Base-by-base conservation (phyloP, 768 basidiomycete species). In the Hygrocybe punicea region DNA sequence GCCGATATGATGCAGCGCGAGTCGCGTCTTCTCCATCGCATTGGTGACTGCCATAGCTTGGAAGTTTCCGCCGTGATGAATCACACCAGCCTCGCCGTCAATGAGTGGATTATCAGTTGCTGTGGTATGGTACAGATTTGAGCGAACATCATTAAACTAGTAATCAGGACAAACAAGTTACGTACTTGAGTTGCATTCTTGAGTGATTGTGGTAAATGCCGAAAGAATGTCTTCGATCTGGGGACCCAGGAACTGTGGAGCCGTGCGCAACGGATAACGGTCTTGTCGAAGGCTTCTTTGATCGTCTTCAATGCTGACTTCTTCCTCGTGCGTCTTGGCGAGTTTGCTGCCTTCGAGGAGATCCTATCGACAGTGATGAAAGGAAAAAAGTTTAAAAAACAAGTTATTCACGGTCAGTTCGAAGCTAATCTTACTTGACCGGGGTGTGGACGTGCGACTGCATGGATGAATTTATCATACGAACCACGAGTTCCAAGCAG, bases 31-130 rank as follows among this genome's bases (percentile, higher is more conserved):
- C 69, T 94, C 92, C 89, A 93, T 93, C 10, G 89, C 86, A 56
- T 72, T 82, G 11, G 86, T 86, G 44, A 91, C 80, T 10, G 86
- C 79, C 84, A 89, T 89, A 0, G 87, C 87, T 69, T 89, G 92
- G 79, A 95, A 94, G 69, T 93, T 94, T 13, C 92, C 93, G 24
- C 88, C 89, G 60, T 89, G 84, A 65, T 91, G 86, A 13, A 88
- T 78, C 36, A 76, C 68, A 2, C 82, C 82, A 25, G 82, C 83
- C 53, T 85, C 80, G 17, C 82, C 81, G 64, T 91, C 87, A 57
- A 91, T 76, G 39, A 92, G 79, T 10, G 90, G 90, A 65, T 92
- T 92, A 64, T 92, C 90, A 23, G 90, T 92, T 21, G 89, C 86
- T 89, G 59, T n/a, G 59, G 60, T 33, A 42, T 23, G 6, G 47